phyloP scores from a whole-genome alignment of 2,329 filamentous ascomycete genomes.

The Aspergillus terreus region DNA sequence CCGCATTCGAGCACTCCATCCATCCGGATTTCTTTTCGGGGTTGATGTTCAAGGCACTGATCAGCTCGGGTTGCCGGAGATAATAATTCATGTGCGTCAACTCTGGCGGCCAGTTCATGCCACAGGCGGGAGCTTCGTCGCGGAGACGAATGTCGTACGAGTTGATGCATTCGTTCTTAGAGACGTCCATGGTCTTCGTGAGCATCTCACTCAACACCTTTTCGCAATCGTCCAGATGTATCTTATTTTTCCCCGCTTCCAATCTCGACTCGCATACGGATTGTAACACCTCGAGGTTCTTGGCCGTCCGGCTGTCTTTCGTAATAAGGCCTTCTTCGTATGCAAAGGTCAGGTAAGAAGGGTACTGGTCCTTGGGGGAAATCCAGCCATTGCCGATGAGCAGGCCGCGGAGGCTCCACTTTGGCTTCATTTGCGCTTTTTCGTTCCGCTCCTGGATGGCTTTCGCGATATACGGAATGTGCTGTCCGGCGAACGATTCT shows the following conservation, averaged over 20 bases:
- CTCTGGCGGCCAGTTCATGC: slow-evolving; percentile 98
- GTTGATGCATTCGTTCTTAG: slow-evolving; percentile 68
- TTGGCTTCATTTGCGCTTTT: slow-evolving; percentile 37
- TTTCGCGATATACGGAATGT: slow-evolving; percentile 95
- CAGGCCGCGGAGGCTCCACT: slow-evolving; percentile 79
- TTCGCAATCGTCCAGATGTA: slow-evolving; percentile 73
- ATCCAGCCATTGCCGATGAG: slow-evolving; percentile 99
- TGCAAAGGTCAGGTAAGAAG: slow-evolving; percentile 76
- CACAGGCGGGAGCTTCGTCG: slow-evolving; percentile 78
- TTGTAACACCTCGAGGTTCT: slow-evolving; percentile 65
- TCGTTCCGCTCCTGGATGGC: slow-evolving; percentile 87
- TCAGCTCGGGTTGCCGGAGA: slow-evolving; percentile 75
- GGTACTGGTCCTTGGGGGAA: slow-evolving; percentile 83
- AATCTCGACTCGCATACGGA: slow-evolving; percentile 63
- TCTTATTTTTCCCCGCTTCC: slow-evolving; percentile 55
- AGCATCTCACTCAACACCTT: slow-evolving; percentile 70
- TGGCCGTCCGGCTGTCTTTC: slow-evolving; percentile 61
- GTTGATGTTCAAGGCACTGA: slow-evolving; percentile 76
- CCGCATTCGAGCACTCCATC: slow-evolving; percentile 81
- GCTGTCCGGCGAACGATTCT: slow-evolving; percentile 94
- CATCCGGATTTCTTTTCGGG: slow-evolving; percentile 79
- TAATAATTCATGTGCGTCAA: slow-evolving; percentile 74
- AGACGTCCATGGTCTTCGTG: slow-evolving; percentile 53
- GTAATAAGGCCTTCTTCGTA: slow-evolving; percentile 72
- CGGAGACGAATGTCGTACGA: slow-evolving; percentile 94